Percentiles rank a stretch among this genome's conserved stretches.
phyloP scores from a whole-genome alignment of 495 filamentous ascomycete species.

The Friedmanniomyces endolithicus region DNA sequence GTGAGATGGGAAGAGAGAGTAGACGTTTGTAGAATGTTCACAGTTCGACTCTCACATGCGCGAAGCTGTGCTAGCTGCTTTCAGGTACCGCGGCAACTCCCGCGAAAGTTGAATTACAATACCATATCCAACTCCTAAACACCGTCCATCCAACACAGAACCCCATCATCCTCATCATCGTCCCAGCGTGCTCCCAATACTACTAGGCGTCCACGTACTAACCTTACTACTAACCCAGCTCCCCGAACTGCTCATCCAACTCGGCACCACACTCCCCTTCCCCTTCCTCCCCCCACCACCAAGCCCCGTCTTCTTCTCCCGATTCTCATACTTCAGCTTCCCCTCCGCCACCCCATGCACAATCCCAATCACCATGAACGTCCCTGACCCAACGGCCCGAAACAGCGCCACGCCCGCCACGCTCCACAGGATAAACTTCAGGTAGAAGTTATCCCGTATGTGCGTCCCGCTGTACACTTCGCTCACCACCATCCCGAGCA shows the following conservation, averaged over 20 bases:
- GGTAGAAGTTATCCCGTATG: constrained; percentile 75
- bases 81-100: too few species aligned
- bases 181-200: constrained; percentile 24
- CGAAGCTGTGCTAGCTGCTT: too few species aligned
- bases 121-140: background rate
- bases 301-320: constrained; percentile 13
- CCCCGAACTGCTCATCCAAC: constrained; percentile 25
- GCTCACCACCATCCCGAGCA: constrained; percentile 86
- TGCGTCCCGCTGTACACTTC: constrained; percentile 63
- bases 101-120: too few species aligned
- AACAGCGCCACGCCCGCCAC: constrained; percentile 80
- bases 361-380: constrained; percentile 69
- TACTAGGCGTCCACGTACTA: constrained; percentile 26
- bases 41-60: too few species aligned
- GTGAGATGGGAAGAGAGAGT: too few species aligned
- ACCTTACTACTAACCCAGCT: constrained; percentile 29
- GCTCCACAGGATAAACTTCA: constrained; percentile 84
- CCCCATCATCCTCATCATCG: constrained; percentile 1
- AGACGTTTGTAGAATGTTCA: too few species aligned
- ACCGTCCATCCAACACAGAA: background rate
- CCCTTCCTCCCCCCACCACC: constrained; percentile 4
- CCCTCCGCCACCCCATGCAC: constrained; percentile 80
- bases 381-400: constrained; percentile 64
- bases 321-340: constrained; percentile 44
- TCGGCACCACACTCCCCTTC: constrained; percentile 14